Percentiles rank a stretch among this genome's conserved stretches.
Conservation (phyloP, 495 filamentous ascomycete genomes). For the Talaromyces proteolyticus region DNA sequence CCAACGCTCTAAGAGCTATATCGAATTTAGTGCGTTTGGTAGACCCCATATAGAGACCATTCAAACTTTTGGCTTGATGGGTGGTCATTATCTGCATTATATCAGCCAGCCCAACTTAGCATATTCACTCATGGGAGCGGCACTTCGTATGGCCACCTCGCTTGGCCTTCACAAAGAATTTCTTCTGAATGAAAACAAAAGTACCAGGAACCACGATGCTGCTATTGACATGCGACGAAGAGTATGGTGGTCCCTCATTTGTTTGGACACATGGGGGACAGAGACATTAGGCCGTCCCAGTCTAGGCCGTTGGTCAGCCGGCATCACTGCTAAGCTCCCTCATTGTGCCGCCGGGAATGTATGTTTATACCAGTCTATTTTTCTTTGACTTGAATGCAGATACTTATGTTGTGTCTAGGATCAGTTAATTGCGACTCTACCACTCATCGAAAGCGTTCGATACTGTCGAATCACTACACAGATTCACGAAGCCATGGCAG, state of each 20-base stretch:
- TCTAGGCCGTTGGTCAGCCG: slow-evolving; percentile 67
- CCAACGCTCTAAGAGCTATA: slow-evolving; percentile 60
- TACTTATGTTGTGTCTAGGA: not conserved
- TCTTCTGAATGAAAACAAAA: not conserved
- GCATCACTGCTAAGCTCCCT: slow-evolving; percentile 66
- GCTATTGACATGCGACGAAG: slow-evolving; percentile 59
- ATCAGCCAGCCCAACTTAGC: slow-evolving; percentile 75
- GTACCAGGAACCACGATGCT: slow-evolving; percentile 17
- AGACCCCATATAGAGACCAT: slow-evolving; percentile 57
- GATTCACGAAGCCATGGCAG: slow-evolving; percentile 71
- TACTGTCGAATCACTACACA: slow-evolving; percentile 76
- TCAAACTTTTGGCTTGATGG: slow-evolving; percentile 65
- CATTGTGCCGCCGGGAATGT: slow-evolving; percentile 50
- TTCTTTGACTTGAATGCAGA: not conserved
- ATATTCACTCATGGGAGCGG: slow-evolving; percentile 33
- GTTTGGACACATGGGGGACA: slow-evolving; percentile 73
- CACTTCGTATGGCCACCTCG: slow-evolving; percentile 46
- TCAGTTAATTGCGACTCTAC: slow-evolving; percentile 35
- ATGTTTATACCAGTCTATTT: slow-evolving; percentile 11
- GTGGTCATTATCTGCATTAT: slow-evolving; percentile 76
- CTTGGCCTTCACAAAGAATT: slow-evolving; percentile 74
- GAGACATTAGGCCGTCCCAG: slow-evolving; percentile 74
- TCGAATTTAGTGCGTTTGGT: slow-evolving; percentile 58
- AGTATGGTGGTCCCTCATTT: slow-evolving; percentile 78
- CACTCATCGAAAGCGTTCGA: slow-evolving; percentile 69